These are phyloP conservation scores for Moricandia arvensis DNA, from an alignment of 345 rosid genomes.

Conservation along the genomic window DNA sequence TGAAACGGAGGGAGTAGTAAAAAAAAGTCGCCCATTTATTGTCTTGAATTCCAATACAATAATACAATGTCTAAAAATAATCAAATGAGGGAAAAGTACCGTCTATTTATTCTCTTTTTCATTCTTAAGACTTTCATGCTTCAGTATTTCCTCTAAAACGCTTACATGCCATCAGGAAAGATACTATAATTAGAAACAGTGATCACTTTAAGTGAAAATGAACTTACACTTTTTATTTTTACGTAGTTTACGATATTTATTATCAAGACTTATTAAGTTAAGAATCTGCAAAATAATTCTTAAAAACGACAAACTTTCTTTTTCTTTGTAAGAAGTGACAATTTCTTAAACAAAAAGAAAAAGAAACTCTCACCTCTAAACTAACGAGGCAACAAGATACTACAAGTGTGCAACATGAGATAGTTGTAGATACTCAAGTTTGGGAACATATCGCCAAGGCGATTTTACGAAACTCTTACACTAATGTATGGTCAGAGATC, in stretches of 20 bases:
- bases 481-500: too few species aligned
- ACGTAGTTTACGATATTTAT: too few species aligned
- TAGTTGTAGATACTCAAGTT: not conserved
- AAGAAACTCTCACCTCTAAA: not conserved
- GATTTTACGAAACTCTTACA: too few species aligned
- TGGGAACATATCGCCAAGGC: too few species aligned
- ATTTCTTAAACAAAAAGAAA: not conserved
- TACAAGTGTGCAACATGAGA: not conserved
- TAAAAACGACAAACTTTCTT: not conserved
- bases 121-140: too few species aligned
- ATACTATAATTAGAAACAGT: too few species aligned
- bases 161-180: too few species aligned
- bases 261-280: too few species aligned
- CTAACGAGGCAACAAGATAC: conserved; percentile 7
- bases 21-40: not conserved
- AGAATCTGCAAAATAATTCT: not conserved
- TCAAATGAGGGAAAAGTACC: not conserved
- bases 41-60: not conserved
- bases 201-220: too few species aligned
- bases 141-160: too few species aligned
- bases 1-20: too few species aligned
- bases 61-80: not conserved
- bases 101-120: not conserved
- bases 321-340: not conserved
- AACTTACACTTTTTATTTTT: too few species aligned